phyloP scores from a whole-genome alignment of 305 asterid genomes.

The Fraxinus sp. region DNA sequence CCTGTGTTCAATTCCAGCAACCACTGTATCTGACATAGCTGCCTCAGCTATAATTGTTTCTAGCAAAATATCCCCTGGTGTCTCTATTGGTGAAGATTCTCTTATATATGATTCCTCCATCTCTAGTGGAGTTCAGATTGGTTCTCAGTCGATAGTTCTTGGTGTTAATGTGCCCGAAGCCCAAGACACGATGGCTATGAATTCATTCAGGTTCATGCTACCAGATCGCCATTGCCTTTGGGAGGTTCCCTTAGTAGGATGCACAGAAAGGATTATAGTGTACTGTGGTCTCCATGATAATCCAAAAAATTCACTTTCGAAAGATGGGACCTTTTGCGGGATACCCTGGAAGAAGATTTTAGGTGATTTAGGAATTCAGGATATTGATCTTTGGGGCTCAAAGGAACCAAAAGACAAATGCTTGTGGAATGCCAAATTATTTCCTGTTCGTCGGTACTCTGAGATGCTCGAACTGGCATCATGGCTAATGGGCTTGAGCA shows the following conservation, averaged over 20 bases:
- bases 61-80: conserved; percentile 80
- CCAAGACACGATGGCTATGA: conserved; percentile 27
- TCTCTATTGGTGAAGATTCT: conserved; percentile 89
- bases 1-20: conserved; percentile 87
- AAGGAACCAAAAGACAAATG: conserved; percentile 61
- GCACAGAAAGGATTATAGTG: conserved; percentile 63
- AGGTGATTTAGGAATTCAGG: conserved; percentile 67
- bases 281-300: conserved; percentile 97
- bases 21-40: conserved; percentile 85
- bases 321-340: conserved; percentile 92
- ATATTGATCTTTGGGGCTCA: conserved; percentile 69
- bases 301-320: conserved; percentile 60
- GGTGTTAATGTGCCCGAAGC: conserved; percentile 61
- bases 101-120: conserved; percentile 85
- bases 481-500: conserved; percentile 88
- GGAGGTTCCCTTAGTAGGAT: conserved; percentile 92
- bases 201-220: conserved; percentile 67
- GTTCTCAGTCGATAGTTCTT: conserved; percentile 88
- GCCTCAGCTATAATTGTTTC: conserved; percentile 87
- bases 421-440: conserved; percentile 93
- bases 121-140: conserved; percentile 72
- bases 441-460: conserved; percentile 68
- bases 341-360: conserved; percentile 90
- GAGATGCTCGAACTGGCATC: conserved; percentile 77
- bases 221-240: conserved; percentile 98